A percentile compares a stretch with the other conserved stretches of the same genome.
These are phyloP conservation scores for Phallus indusiatus DNA, from an alignment of 768 basidiomycete species.

Conservation along the genomic window DNA sequence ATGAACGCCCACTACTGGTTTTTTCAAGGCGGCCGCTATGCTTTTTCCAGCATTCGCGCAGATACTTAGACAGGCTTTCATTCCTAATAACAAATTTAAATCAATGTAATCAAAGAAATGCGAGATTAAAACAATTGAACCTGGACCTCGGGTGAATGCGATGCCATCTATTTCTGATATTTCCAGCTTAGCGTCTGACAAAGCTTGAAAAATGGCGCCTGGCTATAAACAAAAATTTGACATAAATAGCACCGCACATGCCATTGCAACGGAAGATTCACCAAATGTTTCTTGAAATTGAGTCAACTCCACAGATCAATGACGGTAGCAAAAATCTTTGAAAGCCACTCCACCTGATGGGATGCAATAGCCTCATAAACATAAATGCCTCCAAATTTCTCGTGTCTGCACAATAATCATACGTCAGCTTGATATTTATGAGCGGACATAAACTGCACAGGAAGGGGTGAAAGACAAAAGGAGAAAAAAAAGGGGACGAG, in stretches of 20 bases:
- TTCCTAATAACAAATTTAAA: conserved; percentile 34
- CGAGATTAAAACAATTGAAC: conserved; percentile 21
- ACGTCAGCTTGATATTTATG: not conserved
- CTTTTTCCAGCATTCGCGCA: conserved; percentile 78
- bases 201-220: conserved; percentile 54
- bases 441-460: not conserved
- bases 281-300: not conserved
- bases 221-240: conserved; percentile 42
- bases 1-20: conserved; percentile 84
- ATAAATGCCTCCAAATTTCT: conserved; percentile 62
- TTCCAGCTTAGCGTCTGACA: conserved; percentile 51
- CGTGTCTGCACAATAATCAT: conserved; percentile 33
- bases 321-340: not conserved
- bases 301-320: not conserved
- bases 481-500: conserved; percentile 21
- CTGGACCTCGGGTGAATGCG: conserved; percentile 86
- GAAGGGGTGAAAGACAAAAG: not conserved
- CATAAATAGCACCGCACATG: not conserved
- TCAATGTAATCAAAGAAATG: not conserved
- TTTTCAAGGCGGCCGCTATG: conserved; percentile 64
- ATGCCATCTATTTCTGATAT: conserved; percentile 70
- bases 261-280: not conserved
- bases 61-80: conserved; percentile 72
- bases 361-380: conserved; percentile 66
- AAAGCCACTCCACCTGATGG: conserved; percentile 42